These are phyloP conservation scores for Mucor circinelloides DNA, from an alignment of 371 early-diverging fungal species.

Conservation along the genomic window DNA sequence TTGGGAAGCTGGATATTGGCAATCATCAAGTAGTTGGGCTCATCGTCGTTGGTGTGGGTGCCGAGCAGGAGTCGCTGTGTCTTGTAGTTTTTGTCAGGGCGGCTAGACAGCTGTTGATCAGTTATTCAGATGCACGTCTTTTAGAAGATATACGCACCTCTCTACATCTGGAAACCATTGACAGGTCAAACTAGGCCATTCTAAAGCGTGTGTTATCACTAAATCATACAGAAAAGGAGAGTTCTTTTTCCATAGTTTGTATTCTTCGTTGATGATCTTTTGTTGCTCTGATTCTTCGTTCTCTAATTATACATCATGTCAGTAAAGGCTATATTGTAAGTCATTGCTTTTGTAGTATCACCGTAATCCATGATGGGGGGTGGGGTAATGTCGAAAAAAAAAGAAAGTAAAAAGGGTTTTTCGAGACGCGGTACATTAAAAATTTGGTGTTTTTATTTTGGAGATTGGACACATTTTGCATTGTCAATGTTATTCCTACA, in stretches of 20 bases:
- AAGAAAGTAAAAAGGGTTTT: not conserved
- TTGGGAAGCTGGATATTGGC: constrained; percentile 90
- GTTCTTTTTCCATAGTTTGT: constrained; percentile 99
- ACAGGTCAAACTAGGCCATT: constrained; percentile 98
- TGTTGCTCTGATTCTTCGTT: constrained; percentile 47
- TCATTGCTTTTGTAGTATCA: not conserved
- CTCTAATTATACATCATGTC: not conserved
- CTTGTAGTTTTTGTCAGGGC: constrained; percentile 87
- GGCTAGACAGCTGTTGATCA: constrained; percentile 42
- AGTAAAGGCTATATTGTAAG: not conserved
- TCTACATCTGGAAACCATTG: constrained; percentile 99
- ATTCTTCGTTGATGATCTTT: constrained; percentile 91
- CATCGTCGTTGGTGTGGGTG: constrained; percentile 96
- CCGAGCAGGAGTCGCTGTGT: constrained; percentile 89
- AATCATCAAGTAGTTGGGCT: constrained; percentile 96
- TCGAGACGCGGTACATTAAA: not conserved
- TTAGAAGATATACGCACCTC: constrained; percentile 45
- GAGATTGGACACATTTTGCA: not conserved
- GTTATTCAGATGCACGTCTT: not conserved
- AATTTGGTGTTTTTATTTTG: not conserved
- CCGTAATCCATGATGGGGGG: not conserved
- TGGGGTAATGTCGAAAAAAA: not conserved
- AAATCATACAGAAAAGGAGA: constrained; percentile 98
- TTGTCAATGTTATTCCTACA: not conserved
- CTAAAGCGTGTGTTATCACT: constrained; percentile 95